Base-by-base conservation (phyloP, 345 rosid species). In the Gossypioides kirkii region DNA sequence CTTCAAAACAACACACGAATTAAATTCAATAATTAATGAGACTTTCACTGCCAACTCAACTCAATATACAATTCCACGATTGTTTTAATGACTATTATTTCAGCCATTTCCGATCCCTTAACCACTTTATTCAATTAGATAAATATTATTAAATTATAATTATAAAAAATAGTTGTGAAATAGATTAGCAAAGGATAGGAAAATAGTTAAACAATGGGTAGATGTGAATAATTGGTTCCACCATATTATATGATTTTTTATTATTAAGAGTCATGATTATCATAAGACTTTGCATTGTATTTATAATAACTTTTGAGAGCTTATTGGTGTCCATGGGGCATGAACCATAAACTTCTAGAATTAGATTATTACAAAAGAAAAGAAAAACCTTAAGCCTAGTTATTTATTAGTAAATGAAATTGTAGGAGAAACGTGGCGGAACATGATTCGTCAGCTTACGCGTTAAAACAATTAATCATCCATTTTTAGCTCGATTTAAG, bases 171-270 rank as follows among this genome's bases (percentile, higher is more conserved):
- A 32, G 36, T 5, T 28, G 32, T 28, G 5, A 28, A 28, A 28
- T 28, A 28, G 3, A 28, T 54, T 20, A 54, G 8, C 23, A 26
- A 32, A n/a, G n/a, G n/a, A n/a, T n/a, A n/a, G n/a, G n/a, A n/a
- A n/a, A 53, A 9, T 12, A 36, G 1, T 50, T 52, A 36, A 47
- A 32, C n/a, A 28, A 70, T 53, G 63, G 11, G 13, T 38, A 70
- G n/a, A 54, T 22, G 7, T 70, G 52, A 59, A 89, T 86, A 82
- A 88, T 90, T 90, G 94, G 91, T 80, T 86, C 89, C 91, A 86
- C 91, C 47, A 62, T 38, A 38, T 38, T n/a, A 20, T 54, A 8
- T 54, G 16, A 12, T 54, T 8, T 55, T 20, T 55, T n/a, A n/a
- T n/a, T n/a, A 58, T 5, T 10, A 58, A 23, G 41, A 12, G 62